A percentile compares a stretch with the other conserved stretches of the same genome.
Evolutionary conservation across 2,329 filamentous ascomycete species (phyloP).

Genomic region (Thelonectria discophora): DNA sequence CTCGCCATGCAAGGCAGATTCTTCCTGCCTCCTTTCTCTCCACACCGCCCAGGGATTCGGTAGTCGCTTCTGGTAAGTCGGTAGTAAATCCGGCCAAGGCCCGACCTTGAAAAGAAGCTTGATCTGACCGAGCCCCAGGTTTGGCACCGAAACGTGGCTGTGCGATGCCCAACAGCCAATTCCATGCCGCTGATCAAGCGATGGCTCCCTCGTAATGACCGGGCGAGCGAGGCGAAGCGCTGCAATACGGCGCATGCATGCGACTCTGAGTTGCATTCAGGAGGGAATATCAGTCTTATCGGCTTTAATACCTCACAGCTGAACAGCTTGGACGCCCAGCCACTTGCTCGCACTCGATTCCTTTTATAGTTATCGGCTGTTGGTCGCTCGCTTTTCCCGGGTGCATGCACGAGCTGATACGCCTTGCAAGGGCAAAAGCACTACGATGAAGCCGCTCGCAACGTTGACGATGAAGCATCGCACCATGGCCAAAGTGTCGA

Average conservation of each 20-base stretch:
- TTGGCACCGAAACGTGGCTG: neutral
- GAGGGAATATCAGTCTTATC: no score
- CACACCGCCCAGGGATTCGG: neutral
- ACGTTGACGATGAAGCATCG: neutral
- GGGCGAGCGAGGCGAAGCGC: no score
- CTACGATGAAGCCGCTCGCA: neutral
- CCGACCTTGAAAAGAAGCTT: neutral
- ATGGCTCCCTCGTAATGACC: neutral
- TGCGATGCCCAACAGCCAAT: neutral
- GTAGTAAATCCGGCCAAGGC: neutral
- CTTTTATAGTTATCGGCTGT: no score
- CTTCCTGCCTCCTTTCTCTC: neutral
- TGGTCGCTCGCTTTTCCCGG: no score
- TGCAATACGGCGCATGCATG: no score
- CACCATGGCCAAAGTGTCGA: neutral
- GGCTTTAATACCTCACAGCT: no score
- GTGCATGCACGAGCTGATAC: neutral
- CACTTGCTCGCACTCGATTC: no score
- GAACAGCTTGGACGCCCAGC: no score
- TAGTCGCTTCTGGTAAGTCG: neutral
- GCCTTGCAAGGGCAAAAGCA: slow-evolving; percentile 10
- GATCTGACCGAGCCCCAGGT: neutral
- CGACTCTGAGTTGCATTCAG: no score
- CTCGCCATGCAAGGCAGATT: neutral
- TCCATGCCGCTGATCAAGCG: neutral